Evolutionary conservation across 2,329 filamentous ascomycete species (phyloP).

Genomic region (Cordyceps tenuipes): DNA sequence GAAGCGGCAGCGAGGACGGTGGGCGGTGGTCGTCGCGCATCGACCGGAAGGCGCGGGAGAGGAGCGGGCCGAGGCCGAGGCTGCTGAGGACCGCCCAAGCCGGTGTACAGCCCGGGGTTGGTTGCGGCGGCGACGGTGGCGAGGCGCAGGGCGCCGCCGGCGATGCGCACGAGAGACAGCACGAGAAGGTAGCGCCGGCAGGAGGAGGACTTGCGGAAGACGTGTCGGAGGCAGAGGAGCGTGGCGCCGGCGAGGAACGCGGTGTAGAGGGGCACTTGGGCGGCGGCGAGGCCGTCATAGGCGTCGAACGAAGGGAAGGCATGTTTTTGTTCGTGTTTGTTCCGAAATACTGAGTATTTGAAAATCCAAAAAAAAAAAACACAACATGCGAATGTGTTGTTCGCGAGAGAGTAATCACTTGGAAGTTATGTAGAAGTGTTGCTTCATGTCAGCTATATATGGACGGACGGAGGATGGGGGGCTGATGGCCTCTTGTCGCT

Average conservation of each 20-base stretch:
- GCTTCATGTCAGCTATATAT: not conserved
- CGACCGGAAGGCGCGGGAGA: constrained; percentile 35
- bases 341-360: too few relatives aligned
- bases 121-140: constrained; percentile 41
- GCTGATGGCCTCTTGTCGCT: not conserved
- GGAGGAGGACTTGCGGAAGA: constrained; percentile 50
- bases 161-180: constrained; percentile 48
- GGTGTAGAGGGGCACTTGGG: constrained; percentile 23
- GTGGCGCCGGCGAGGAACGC: constrained; percentile 22
- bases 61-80: constrained; percentile 35
- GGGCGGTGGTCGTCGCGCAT: constrained; percentile 32
- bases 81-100: constrained; percentile 26
- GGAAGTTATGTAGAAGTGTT: not conserved
- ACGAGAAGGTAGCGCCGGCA: constrained; percentile 55
- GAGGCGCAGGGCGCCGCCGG: constrained; percentile 39
- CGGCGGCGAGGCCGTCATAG: constrained; percentile 26
- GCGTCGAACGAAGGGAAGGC: constrained; percentile 16
- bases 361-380: too few relatives aligned
- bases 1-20: constrained; percentile 19
- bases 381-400: too few relatives aligned
- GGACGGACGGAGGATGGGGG: not conserved
- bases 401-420: not conserved
- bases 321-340: not conserved
- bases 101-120: constrained; percentile 27
- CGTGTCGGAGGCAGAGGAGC: constrained; percentile 36